These are phyloP conservation scores for Pilobolus umbonatus DNA, from an alignment of 192 early-diverging fungal species.

Conservation along the genomic window DNA sequence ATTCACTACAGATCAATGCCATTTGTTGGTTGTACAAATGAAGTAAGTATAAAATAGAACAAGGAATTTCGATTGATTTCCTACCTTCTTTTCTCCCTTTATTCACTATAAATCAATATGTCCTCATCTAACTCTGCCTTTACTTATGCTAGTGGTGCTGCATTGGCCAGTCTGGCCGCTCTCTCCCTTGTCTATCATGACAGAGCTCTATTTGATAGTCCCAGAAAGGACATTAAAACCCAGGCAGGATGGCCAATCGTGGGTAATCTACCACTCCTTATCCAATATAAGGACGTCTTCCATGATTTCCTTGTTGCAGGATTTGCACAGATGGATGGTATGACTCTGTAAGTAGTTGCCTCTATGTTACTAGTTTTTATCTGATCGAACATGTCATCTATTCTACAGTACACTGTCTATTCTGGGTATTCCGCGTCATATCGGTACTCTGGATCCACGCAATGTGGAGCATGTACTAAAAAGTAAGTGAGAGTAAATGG, in stretches of 20 bases:
- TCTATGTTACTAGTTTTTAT: not conserved
- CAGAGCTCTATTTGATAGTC: constrained; percentile 18
- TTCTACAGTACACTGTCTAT: constrained; percentile 25
- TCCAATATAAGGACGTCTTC: constrained; percentile 1
- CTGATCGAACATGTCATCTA: not conserved
- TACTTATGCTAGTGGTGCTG: not conserved
- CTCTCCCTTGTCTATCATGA: constrained; percentile 23
- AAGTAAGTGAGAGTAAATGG: constrained; percentile 14
- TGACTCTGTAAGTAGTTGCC: constrained; percentile 15
- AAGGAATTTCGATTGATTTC: too few species aligned
- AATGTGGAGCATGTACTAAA: constrained; percentile 38
- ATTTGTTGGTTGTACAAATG: too few species aligned
- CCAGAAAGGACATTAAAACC: constrained; percentile 3
- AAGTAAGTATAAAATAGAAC: too few species aligned
- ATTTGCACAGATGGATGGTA: constrained; percentile 10
- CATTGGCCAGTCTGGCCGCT: not conserved
- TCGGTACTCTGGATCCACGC: constrained; percentile 27
- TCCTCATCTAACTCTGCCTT: not conserved
- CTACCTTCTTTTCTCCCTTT: too few species aligned
- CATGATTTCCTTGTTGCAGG: constrained; percentile 15
- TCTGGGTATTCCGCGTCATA: constrained; percentile 31
- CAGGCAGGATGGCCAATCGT: constrained; percentile 22
- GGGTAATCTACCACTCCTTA: constrained; percentile 19
- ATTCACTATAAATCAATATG: too few species aligned
- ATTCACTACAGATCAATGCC: too few species aligned